A percentile compares a stretch with the other conserved stretches of the same genome.
phyloP scores from a whole-genome alignment of 805 yeast species.

The Candida sonorensis region DNA sequence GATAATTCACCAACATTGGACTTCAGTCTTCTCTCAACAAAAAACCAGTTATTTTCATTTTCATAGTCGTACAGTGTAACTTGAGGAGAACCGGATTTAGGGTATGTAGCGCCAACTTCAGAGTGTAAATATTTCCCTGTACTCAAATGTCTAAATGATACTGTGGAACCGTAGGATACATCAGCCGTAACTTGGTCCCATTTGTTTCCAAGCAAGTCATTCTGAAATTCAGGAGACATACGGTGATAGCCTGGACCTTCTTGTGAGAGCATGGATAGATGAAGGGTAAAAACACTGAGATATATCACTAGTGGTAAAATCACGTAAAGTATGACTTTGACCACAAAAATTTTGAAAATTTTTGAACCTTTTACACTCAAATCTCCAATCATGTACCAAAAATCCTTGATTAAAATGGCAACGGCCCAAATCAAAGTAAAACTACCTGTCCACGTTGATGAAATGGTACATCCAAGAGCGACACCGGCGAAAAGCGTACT shows the following conservation, averaged over 20 bases:
- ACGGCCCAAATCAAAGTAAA: constrained; percentile 60
- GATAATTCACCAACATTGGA: constrained; percentile 33
- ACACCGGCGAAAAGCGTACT: constrained; percentile 41
- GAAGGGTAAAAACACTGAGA: constrained; percentile 48
- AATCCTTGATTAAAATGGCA: constrained; percentile 35
- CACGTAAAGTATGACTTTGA: constrained; percentile 37
- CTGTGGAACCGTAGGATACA: constrained; percentile 63
- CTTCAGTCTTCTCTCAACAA: constrained; percentile 43
- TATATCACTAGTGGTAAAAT: constrained; percentile 55
- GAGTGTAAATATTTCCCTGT: constrained; percentile 83
- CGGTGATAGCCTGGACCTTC: constrained; percentile 55
- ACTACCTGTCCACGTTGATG: constrained; percentile 68
- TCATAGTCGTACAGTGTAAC: constrained; percentile 62
- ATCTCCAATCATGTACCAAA: constrained; percentile 74
- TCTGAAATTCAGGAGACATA: constrained; percentile 64
- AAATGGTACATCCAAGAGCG: constrained; percentile 46
- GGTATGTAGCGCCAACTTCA: constrained; percentile 60
- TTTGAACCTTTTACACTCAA: constrained; percentile 33
- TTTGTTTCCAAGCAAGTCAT: constrained; percentile 41
- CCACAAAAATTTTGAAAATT: constrained; percentile 34
- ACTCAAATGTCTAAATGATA: constrained; percentile 64
- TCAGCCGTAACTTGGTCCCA: constrained; percentile 45
- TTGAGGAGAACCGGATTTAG: constrained; percentile 63
- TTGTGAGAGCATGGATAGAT: constrained; percentile 40
- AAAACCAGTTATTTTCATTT: constrained; percentile 67